Percentiles rank a stretch among this genome's conserved stretches.
phyloP scores from a whole-genome alignment of 192 early-diverging fungal species.

The Podila epicladia region DNA sequence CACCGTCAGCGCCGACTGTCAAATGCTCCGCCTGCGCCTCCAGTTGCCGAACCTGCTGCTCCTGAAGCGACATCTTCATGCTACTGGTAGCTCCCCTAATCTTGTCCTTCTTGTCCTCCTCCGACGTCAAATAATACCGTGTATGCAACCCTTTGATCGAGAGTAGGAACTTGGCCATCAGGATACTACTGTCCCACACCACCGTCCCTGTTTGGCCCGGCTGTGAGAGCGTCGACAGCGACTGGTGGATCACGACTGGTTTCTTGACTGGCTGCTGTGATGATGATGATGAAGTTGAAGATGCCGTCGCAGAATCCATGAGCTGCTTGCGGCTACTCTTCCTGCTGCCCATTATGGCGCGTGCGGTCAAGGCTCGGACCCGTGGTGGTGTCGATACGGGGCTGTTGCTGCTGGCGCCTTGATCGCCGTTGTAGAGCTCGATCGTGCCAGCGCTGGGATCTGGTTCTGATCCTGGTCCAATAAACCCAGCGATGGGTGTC shows the following conservation, averaged over 20 bases:
- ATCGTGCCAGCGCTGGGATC: background rate
- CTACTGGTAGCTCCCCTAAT: background rate
- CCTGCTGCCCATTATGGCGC: background rate
- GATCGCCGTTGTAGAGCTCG: background rate
- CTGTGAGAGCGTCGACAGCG: slow-evolving; percentile 51
- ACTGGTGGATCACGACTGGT: slow-evolving; percentile 45
- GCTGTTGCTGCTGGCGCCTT: background rate
- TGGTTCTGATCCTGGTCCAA: background rate
- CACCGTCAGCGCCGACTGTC: slow-evolving; percentile 15
- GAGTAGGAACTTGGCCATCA: slow-evolving; percentile 53
- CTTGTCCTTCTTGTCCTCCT: background rate
- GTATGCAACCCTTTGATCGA: slow-evolving; percentile 18
- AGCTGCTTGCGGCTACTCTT: background rate
- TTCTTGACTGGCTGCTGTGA: slow-evolving; percentile 10
- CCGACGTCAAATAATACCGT: slow-evolving; percentile 1
- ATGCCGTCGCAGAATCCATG: background rate
- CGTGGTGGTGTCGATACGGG: background rate
- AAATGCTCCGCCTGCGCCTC: slow-evolving; percentile 34
- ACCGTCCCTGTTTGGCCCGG: slow-evolving; percentile 57
- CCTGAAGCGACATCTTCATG: background rate
- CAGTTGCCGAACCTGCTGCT: slow-evolving; percentile 21
- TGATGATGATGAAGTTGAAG: background rate
- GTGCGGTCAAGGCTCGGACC: background rate
- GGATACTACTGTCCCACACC: slow-evolving; percentile 55
- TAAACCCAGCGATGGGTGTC: too few species aligned